phyloP scores from a whole-genome alignment of 208 protist species.

The Crithidia thermophila region DNA sequence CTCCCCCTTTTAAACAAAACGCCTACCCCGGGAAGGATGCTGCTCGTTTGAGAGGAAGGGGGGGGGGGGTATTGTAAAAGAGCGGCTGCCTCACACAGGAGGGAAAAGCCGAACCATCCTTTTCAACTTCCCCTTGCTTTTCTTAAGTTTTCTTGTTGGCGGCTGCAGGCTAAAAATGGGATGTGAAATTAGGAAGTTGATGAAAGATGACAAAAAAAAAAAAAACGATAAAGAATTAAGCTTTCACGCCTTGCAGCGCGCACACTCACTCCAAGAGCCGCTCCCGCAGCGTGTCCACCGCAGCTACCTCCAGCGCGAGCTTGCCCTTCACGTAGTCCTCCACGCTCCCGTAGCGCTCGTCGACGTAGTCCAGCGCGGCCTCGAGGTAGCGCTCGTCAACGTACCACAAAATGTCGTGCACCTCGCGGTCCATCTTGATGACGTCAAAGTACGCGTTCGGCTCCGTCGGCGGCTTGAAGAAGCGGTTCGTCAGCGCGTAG shows the following conservation, averaged over 20 bases:
- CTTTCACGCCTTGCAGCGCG: background rate
- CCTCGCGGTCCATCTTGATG: background rate
- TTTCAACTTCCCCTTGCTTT: background rate
- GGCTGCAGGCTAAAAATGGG: no score
- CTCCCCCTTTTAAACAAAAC: no score
- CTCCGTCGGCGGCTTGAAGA: constrained; percentile 11
- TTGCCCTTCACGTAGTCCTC: constrained; percentile 21
- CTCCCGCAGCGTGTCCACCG: constrained; percentile 4
- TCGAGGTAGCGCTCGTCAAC: constrained; percentile 24
- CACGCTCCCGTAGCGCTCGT: constrained; percentile 18
- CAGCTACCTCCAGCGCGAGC: constrained; percentile 19
- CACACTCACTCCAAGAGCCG: background rate
- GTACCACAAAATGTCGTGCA: constrained; percentile 29
- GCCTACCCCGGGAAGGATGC: no score
- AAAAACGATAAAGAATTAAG: no score
- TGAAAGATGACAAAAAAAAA: no score
- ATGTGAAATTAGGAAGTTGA: no score
- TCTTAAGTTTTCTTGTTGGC: background rate
- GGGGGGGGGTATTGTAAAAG: no score
- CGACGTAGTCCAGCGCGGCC: constrained; percentile 18
- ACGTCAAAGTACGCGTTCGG: constrained; percentile 6
- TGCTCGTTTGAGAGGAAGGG: no score
- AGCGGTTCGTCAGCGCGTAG: constrained; percentile 46
- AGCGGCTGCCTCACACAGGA: no score
- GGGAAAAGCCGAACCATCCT: no score